Conservation (phyloP, 148 eudicot species). For the Dianthus caryophyllus region DNA sequence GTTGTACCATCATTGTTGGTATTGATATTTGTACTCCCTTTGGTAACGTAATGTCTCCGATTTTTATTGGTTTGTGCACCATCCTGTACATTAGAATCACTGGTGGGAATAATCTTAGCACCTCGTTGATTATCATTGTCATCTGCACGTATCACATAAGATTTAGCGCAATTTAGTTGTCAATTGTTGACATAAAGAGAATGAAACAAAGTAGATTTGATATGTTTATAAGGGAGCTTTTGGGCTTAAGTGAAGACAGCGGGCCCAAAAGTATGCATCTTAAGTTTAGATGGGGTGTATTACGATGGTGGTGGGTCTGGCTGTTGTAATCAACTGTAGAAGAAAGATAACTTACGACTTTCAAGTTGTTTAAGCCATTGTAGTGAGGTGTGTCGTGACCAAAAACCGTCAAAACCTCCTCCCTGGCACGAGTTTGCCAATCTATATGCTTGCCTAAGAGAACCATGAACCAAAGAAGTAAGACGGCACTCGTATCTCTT, state of each 20-base stretch:
- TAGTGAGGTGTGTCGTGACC: conserved; percentile 27
- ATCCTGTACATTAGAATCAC: conserved; percentile 23
- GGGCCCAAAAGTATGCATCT: too few relatives aligned
- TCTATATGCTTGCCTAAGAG: conserved; percentile 25
- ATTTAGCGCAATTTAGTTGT: neutral
- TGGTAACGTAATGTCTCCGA: conserved; percentile 26
- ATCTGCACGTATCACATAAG: conserved; percentile 22
- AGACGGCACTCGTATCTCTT: conserved; percentile 31
- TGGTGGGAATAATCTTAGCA: conserved; percentile 34
- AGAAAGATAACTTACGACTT: conserved; percentile 22
- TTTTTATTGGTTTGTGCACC: conserved; percentile 23
- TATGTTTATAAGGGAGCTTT: too few relatives aligned
- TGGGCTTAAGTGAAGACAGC: too few relatives aligned
- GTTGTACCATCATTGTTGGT: conserved; percentile 29
- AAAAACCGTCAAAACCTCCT: conserved; percentile 31
- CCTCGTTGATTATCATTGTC: conserved; percentile 35
- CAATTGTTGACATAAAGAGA: too few relatives aligned
- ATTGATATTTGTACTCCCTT: conserved; percentile 25
- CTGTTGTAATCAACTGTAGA: neutral
- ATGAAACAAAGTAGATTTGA: too few relatives aligned
- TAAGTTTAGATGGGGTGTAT: too few relatives aligned
- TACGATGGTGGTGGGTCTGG: too few relatives aligned
- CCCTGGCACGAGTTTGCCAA: conserved; percentile 35
- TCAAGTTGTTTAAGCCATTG: conserved; percentile 28
- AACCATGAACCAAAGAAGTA: conserved; percentile 30